Conservation (phyloP, 352 stramenopile species). For the Phytophthora sp. region DNA sequence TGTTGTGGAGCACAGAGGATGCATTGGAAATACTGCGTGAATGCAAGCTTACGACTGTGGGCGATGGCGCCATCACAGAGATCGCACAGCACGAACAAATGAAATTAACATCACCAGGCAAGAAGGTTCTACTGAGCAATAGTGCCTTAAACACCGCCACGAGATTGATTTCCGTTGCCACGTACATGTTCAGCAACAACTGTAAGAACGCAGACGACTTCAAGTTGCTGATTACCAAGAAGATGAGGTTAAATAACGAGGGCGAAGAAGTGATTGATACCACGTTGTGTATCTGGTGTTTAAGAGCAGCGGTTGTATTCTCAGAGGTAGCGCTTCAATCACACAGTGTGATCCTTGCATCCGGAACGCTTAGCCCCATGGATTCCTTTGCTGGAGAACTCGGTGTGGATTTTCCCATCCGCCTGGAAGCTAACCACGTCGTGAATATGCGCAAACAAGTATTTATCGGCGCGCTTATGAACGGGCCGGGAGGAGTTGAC, state of each 20-base stretch:
- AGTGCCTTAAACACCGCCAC: constrained; percentile 63
- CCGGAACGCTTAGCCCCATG: constrained; percentile 83
- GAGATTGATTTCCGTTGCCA: constrained; percentile 61
- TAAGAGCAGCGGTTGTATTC: constrained; percentile 82
- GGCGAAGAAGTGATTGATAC: constrained; percentile 50
- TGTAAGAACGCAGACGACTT: constrained; percentile 84
- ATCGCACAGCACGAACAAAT: constrained; percentile 25
- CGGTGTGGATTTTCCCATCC: constrained; percentile 79
- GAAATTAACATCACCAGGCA: constrained; percentile 22
- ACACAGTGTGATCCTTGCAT: constrained; percentile 79
- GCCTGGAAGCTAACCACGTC: constrained; percentile 83
- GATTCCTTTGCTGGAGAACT: constrained; percentile 87
- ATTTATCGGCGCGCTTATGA: constrained; percentile 71
- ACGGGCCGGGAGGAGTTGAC: constrained; percentile 62
- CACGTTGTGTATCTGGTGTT: constrained; percentile 84
- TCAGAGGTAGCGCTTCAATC: constrained; percentile 58
- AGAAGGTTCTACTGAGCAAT: constrained; percentile 44
- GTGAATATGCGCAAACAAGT: constrained; percentile 86
- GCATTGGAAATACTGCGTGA: constrained; percentile 61
- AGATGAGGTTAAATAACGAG: constrained; percentile 23
- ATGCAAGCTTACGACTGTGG: constrained; percentile 27
- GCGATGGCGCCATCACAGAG: constrained; percentile 21
- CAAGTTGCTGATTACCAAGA: constrained; percentile 59
- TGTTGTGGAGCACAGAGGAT: constrained; percentile 69
- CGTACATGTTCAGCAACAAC: constrained; percentile 75